phyloP scores from a whole-genome alignment of 169 alveolate species.

The Plasmodium cynomolgi region DNA sequence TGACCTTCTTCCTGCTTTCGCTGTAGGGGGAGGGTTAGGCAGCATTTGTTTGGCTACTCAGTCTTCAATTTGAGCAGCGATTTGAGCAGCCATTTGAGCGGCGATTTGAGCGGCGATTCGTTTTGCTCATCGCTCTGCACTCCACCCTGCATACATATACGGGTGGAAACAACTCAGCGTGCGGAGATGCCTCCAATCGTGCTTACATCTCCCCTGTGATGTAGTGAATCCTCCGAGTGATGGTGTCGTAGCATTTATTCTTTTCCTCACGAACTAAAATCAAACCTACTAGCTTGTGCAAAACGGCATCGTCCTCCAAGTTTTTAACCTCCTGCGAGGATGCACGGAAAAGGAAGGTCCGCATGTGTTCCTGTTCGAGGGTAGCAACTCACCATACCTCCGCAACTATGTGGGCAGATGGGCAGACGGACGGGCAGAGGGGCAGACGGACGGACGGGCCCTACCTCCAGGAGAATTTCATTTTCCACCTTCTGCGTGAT shows the following conservation, averaged over 20 bases:
- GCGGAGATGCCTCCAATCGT: not conserved
- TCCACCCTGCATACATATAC: not conserved
- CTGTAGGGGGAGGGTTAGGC: conserved; percentile 2
- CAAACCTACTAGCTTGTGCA: conserved; percentile 52
- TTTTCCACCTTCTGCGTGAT: conserved; percentile 68
- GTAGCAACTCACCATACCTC: not conserved
- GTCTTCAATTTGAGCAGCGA: too few relatives aligned
- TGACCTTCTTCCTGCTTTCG: conserved; percentile 59
- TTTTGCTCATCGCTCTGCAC: not conserved
- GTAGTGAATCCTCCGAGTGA: conserved; percentile 53
- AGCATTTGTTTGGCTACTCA: not conserved
- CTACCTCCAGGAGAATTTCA: conserved; percentile 68
- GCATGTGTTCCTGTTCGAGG: not conserved
- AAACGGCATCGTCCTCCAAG: conserved; percentile 39
- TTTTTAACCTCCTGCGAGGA: conserved; percentile 46
- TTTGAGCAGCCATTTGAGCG: too few relatives aligned
- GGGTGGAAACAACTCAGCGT: not conserved
- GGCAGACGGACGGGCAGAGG: not conserved
- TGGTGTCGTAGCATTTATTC: conserved; percentile 49
- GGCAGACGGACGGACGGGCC: not conserved
- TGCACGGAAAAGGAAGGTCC: not conserved
- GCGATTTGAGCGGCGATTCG: too few relatives aligned
- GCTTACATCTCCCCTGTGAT: conserved; percentile 51
- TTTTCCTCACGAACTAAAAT: conserved; percentile 54
- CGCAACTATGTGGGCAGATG: not conserved